Evolutionary conservation across 495 filamentous ascomycete species (phyloP), one percentile per base, ranked within the genome.

Genomic region (Trichocladium antarcticum): DNA sequence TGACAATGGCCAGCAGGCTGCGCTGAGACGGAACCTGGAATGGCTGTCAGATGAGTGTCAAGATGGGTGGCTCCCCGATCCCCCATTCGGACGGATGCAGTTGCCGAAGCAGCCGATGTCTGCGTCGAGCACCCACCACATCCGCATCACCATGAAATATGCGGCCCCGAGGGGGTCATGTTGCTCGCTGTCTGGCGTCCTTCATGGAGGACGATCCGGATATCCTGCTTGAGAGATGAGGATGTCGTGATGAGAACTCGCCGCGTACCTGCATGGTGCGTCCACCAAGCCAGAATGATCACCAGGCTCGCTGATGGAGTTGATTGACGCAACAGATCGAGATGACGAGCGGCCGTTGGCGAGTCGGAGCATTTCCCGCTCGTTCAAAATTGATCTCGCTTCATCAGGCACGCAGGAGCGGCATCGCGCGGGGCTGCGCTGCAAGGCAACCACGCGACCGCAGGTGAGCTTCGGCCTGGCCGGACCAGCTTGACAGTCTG

Each of bases 231-330:
- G 16, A 34, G 8, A 24, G 4, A 27, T 24, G 8, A 24, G 4
- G 8, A 27, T 8, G 24, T 4, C 24, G 15, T 15, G 31, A 38
- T 21, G 37, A 46, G 15, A 37, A 21, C 42, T 37, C 47, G 43
- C 42, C 38, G 39, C 34, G 53, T 55, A 50, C 53, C 53, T 55
- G 53, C 53, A 51, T 46, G 41, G 41, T 55, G 41, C 29, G 16
- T 41, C 34, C 29, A 45, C 51, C 45, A 48, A 48, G 45, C 31
- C 6, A 22, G 35, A n/a, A 47, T 50, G 47, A 46, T 55, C 47
- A 55, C 34, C 47, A 29, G 43, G 31, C 42, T 37, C 22, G 37
- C 37, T 31, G 20, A 8, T n/a, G 14, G 22, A 11, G 17, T 12
- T 42, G 51, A 39, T 47, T 53, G 32, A 47, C 36, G 24, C 34